phyloP scores from a whole-genome alignment of 805 yeast genomes.

The Nakazawaea sp. region DNA sequence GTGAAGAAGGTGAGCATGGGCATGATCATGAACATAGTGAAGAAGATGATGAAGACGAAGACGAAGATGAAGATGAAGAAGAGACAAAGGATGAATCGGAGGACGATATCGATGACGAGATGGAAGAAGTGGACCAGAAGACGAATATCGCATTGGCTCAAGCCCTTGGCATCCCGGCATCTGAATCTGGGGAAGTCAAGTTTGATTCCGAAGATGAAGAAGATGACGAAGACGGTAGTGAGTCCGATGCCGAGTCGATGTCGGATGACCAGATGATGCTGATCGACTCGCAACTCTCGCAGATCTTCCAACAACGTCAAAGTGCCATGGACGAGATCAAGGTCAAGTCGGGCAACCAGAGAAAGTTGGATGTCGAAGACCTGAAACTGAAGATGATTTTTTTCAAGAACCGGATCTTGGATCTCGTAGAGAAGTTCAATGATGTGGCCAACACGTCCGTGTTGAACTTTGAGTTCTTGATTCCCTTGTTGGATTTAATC shows the following conservation, averaged over 20 bases:
- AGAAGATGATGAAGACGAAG: constrained; percentile 27
- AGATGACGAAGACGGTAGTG: constrained; percentile 44
- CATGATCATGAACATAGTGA: constrained; percentile 28
- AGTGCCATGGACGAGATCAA: constrained; percentile 45
- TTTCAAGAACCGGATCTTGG: constrained; percentile 74
- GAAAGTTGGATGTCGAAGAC: constrained; percentile 66
- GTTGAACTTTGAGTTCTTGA: constrained; percentile 35
- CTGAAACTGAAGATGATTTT: constrained; percentile 76
- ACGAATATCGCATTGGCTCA: constrained; percentile 62
- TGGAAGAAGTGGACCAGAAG: constrained; percentile 31
- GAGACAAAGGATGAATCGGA: constrained; percentile 30
- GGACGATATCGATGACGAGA: constrained; percentile 37
- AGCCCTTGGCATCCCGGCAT: constrained; percentile 59
- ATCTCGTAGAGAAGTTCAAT: constrained; percentile 61
- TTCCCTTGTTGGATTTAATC: constrained; percentile 56
- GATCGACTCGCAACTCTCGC: constrained; percentile 75
- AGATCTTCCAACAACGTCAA: constrained; percentile 78
- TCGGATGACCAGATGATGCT: constrained; percentile 97
- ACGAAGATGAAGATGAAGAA: constrained; percentile 28
- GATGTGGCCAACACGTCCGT: constrained; percentile 35
- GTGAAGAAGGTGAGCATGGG: constrained; percentile 23
- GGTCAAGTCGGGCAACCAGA: constrained; percentile 51
- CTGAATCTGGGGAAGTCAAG: constrained; percentile 35
- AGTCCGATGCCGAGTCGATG: constrained; percentile 73
- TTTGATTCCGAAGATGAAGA: constrained; percentile 28